phyloP scores from a whole-genome alignment of 805 yeast species.

The Yarrowia yakushimensis region DNA sequence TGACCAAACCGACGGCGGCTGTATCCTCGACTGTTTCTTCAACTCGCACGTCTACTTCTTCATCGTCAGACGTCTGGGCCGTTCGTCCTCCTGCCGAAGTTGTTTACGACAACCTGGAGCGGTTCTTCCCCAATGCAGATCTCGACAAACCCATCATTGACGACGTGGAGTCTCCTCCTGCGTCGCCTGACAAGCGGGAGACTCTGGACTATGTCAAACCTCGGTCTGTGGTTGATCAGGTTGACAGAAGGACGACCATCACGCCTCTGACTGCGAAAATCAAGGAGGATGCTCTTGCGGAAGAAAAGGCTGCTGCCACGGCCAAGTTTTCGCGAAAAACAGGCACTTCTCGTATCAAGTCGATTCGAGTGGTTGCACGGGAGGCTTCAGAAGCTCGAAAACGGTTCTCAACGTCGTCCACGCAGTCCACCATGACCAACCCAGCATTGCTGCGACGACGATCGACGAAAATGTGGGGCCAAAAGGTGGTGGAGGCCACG shows the following conservation, averaged over 20 bases:
- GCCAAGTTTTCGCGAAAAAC: constrained; percentile 12
- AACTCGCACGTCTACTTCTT: background rate
- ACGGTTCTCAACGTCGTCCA: constrained; percentile 33
- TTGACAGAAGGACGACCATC: background rate
- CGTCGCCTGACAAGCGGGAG: constrained; percentile 15
- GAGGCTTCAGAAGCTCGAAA: constrained; percentile 74
- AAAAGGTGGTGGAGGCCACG: constrained; percentile 83
- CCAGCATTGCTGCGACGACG: constrained; percentile 55
- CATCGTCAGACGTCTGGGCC: constrained; percentile 45
- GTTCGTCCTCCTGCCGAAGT: constrained; percentile 95
- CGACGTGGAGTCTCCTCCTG: constrained; percentile 45
- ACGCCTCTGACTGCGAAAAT: constrained; percentile 2
- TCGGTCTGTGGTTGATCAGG: constrained; percentile 13
- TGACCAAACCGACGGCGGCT: constrained; percentile 30
- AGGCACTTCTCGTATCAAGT: constrained; percentile 60
- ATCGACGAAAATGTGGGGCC: constrained; percentile 98
- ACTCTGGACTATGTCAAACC: constrained; percentile 10
- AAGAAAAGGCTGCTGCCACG: background rate
- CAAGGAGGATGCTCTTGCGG: background rate
- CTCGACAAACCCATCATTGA: constrained; percentile 88
- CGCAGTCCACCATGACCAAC: constrained; percentile 19
- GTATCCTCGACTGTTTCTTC: background rate
- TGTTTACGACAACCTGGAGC: constrained; percentile 84
- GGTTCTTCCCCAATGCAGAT: constrained; percentile 88
- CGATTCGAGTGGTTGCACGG: constrained; percentile 87